phyloP scores from a whole-genome alignment of 164 flowering plant genomes.

The Sextonia rubra region DNA sequence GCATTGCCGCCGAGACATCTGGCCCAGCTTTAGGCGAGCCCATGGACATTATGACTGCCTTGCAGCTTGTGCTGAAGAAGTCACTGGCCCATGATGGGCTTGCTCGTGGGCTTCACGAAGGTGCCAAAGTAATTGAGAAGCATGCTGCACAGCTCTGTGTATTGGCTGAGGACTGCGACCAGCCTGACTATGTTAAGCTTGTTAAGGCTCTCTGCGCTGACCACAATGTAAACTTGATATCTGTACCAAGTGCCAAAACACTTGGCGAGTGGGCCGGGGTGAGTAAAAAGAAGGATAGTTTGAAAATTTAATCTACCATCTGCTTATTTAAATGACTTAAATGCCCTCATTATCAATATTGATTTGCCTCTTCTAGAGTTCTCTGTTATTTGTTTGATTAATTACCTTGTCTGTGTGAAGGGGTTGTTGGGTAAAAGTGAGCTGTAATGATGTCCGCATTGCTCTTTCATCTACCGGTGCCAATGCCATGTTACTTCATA shows the following conservation, averaged over 20 bases:
- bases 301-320: no score
- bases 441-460: no score
- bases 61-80: slow-evolving; percentile 60
- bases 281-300: slow-evolving; percentile 15
- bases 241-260: slow-evolving; percentile 71
- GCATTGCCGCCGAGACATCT: slow-evolving; percentile 24
- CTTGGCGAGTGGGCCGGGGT: slow-evolving; percentile 86
- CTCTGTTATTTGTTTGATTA: no score
- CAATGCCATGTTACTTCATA: no score
- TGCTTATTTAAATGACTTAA: no score
- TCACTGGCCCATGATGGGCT: slow-evolving; percentile 69
- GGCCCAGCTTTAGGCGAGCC: slow-evolving; percentile 49
- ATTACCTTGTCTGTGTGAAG: no score
- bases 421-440: no score
- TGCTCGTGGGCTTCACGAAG: slow-evolving; percentile 37
- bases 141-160: slow-evolving; percentile 73
- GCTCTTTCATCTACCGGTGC: no score
- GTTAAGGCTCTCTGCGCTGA: slow-evolving; percentile 73
- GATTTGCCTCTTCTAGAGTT: no score
- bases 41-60: slow-evolving; percentile 54
- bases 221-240: slow-evolving; percentile 53
- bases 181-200: slow-evolving; percentile 64
- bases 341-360: no score
- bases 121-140: slow-evolving; percentile 39
- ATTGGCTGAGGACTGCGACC: slow-evolving; percentile 73